phyloP scores from a whole-genome alignment of 257 asterid genomes.

The Solanum infundibuliforme region DNA sequence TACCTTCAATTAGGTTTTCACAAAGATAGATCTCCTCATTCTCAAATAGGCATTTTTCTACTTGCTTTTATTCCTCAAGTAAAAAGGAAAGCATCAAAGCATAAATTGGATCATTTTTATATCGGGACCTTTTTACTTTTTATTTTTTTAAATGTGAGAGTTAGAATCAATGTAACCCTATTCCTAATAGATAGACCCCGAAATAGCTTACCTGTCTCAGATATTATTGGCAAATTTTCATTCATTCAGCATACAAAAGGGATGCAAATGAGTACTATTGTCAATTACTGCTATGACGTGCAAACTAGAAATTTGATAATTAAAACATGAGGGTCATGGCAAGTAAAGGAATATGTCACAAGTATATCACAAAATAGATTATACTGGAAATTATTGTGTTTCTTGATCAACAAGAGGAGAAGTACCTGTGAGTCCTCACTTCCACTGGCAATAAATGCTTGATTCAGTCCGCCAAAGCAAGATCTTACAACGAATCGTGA shows the following conservation, averaged over 20 bases:
- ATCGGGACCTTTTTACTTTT: too few species aligned
- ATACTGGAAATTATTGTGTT: background rate
- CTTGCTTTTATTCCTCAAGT: background rate
- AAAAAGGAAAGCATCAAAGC: background rate
- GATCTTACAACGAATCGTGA: constrained; percentile 72
- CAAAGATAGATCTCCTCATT: background rate
- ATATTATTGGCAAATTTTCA: background rate
- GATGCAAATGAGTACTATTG: background rate
- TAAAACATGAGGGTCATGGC: background rate
- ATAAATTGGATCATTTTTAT: background rate
- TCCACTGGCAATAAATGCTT: constrained; percentile 85
- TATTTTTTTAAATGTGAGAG: background rate
- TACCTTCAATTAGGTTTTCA: background rate
- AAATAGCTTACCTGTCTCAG: background rate
- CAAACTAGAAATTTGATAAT: background rate
- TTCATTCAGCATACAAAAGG: background rate
- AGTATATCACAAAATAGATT: background rate
- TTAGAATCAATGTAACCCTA: background rate
- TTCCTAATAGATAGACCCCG: background rate
- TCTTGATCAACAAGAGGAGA: background rate
- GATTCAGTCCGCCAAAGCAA: constrained; percentile 81
- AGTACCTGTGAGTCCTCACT: constrained; percentile 93
- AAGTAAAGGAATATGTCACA: background rate
- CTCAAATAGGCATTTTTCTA: background rate
- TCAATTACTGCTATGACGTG: background rate